Evolutionary conservation across 2,329 filamentous ascomycete species (phyloP).

Genomic region (Esteya vermicola): DNA sequence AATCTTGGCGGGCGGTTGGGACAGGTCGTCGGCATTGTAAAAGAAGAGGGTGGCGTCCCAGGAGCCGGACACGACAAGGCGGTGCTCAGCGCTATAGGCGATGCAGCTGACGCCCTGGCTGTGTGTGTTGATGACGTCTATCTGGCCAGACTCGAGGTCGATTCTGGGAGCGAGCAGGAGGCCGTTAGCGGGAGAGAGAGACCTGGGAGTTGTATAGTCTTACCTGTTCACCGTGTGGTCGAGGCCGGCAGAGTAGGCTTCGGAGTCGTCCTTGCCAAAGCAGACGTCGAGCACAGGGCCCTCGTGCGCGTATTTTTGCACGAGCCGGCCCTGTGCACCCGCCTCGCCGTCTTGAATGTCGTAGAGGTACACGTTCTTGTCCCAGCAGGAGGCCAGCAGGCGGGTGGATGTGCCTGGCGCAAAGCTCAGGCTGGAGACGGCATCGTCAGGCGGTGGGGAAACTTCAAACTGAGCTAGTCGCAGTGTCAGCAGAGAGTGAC

Average conservation of each 20-base stretch:
- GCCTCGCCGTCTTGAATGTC: conserved; percentile 48
- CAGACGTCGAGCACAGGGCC: conserved; percentile 84
- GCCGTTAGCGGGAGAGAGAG: too few relatives aligned
- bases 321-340: conserved; percentile 43
- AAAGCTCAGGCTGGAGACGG: conserved; percentile 76
- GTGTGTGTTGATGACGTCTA: conserved; percentile 67
- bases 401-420: conserved; percentile 60
- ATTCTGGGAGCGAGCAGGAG: conserved; percentile 25
- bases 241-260: conserved; percentile 74
- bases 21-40: conserved; percentile 47
- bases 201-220: conserved; percentile 6
- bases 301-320: conserved; percentile 64
- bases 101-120: conserved; percentile 67
- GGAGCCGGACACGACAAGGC: conserved; percentile 75
- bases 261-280: conserved; percentile 70
- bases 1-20: conserved; percentile 45
- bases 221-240: conserved; percentile 76
- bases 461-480: conserved; percentile 48
- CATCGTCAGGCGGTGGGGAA: conserved; percentile 68
- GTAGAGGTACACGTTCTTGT: conserved; percentile 83
- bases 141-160: conserved; percentile 56
- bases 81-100: conserved; percentile 63
- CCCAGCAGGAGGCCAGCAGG: conserved; percentile 89
- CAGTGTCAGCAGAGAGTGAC: background rate
- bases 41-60: conserved; percentile 90